Percentiles rank a stretch among this genome's conserved stretches.
These are phyloP conservation scores for Penicillium psychrosexuale DNA, from an alignment of 2,329 filamentous ascomycete genomes.

Conservation along the genomic window DNA sequence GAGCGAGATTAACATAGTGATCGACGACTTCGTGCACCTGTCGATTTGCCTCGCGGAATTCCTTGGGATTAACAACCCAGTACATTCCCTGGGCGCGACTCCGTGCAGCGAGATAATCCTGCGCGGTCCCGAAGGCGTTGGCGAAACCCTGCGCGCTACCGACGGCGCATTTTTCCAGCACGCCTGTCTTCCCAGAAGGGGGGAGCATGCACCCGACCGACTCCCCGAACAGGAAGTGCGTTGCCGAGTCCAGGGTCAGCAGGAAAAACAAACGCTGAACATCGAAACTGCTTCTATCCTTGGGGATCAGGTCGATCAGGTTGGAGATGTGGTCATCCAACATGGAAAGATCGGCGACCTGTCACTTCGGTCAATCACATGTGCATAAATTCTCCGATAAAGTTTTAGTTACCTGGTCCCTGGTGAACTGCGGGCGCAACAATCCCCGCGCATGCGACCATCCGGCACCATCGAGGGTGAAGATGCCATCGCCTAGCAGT, in stretches of 20 bases:
- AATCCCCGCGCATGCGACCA: slow-evolving; percentile 80
- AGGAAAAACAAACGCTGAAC: slow-evolving; percentile 76
- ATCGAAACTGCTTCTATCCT: slow-evolving; percentile 55
- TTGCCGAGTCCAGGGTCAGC: slow-evolving; percentile 78
- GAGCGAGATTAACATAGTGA: slow-evolving; percentile 47
- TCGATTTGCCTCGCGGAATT: slow-evolving; percentile 41
- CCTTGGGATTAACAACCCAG: slow-evolving; percentile 39
- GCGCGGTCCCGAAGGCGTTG: slow-evolving; percentile 36
- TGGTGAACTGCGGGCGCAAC: slow-evolving; percentile 81
- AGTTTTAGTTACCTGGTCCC: slow-evolving; percentile 61
- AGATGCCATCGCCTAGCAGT: slow-evolving; percentile 49
- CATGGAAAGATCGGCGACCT: slow-evolving; percentile 63
- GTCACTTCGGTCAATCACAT: neutral
- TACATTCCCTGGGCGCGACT: slow-evolving; percentile 34
- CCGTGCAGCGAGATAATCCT: slow-evolving; percentile 32
- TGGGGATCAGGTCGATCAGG: slow-evolving; percentile 62
- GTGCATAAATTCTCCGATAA: neutral
- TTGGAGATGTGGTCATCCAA: slow-evolving; percentile 75
- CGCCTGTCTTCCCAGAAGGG: slow-evolving; percentile 44
- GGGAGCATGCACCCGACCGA: slow-evolving; percentile 59
- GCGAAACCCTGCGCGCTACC: slow-evolving; percentile 35
- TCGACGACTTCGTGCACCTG: slow-evolving; percentile 50
- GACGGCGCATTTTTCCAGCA: slow-evolving; percentile 44
- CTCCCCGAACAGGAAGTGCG: slow-evolving; percentile 79
- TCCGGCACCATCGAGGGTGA: slow-evolving; percentile 68